Base-by-base conservation (phyloP, 169 alveolate species). In the Eimeria falciformis region DNA sequence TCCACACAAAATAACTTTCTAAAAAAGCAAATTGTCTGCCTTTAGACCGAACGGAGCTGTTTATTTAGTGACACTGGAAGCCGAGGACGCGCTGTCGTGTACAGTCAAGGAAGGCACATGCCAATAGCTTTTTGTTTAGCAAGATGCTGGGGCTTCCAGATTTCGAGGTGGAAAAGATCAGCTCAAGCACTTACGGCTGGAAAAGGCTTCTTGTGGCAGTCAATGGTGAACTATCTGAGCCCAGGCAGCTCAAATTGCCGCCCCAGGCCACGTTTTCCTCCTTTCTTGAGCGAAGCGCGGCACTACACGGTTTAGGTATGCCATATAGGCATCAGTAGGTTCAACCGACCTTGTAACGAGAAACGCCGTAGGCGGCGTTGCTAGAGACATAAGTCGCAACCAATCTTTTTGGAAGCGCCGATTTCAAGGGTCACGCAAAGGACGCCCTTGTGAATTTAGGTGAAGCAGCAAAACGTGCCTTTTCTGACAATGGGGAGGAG, bases 61-160 rank as follows among this genome's bases (percentile, higher is more conserved):
- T n/a, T n/a, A n/a, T n/a, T n/a, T n/a, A n/a, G n/a, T n/a, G n/a
- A n/a, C n/a, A n/a, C n/a, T n/a, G n/a, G n/a, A n/a, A n/a, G n/a
- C n/a, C n/a, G n/a, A n/a, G n/a, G n/a, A n/a, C n/a, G n/a, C n/a
- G n/a, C n/a, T n/a, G n/a, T n/a, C n/a, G n/a, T n/a, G n/a, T n/a
- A n/a, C n/a, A n/a, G n/a, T n/a, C n/a, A n/a, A n/a, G n/a, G n/a
- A n/a, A n/a, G n/a, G n/a, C n/a, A n/a, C n/a, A n/a, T n/a, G n/a
- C n/a, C n/a, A n/a, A n/a, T n/a, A n/a, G n/a, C n/a, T n/a, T n/a
- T n/a, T n/a, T 50, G 62, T 14, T 50, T 50, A 29, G 3, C 46
- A 86, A 50, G 65, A 86, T 86, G 92, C 85, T 86, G 53, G 92
- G 92, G 46, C 21, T 47, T 43, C 92, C 92, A 37, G 85, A 47